These are phyloP conservation scores for Talaromyces stipitatus DNA, from an alignment of 495 filamentous ascomycete genomes.

Conservation along the genomic window DNA sequence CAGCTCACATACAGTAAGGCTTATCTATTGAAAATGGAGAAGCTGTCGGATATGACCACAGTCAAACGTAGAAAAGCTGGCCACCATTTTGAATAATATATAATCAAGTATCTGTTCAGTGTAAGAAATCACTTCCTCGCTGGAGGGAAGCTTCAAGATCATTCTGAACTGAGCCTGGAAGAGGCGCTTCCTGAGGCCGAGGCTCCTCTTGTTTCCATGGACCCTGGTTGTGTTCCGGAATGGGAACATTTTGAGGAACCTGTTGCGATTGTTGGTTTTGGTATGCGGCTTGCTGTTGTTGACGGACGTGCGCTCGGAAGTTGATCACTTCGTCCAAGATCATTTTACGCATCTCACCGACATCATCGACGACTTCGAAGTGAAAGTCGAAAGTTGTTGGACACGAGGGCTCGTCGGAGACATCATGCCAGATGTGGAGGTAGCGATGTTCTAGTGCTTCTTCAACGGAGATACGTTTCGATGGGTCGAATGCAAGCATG, in stretches of 20 bases:
- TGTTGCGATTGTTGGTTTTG: conserved; percentile 30
- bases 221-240: conserved; percentile 58
- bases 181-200: conserved; percentile 71
- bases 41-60: background rate
- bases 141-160: conserved; percentile 82
- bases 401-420: conserved; percentile 88
- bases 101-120: background rate
- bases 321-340: conserved; percentile 84
- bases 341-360: conserved; percentile 91
- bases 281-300: conserved; percentile 45
- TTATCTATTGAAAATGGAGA: background rate
- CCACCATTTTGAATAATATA: background rate
- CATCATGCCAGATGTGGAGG: conserved; percentile 96
- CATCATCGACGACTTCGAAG: conserved; percentile 92
- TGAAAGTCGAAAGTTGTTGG: conserved; percentile 94
- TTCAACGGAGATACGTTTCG: conserved; percentile 84
- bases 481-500: conserved; percentile 96
- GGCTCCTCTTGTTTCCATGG: conserved; percentile 80
- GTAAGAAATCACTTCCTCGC: conserved; percentile 57
- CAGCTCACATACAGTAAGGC: background rate
- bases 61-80: background rate
- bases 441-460: conserved; percentile 93
- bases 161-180: conserved; percentile 38
- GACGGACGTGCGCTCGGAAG: conserved; percentile 71
- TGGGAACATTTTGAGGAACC: conserved; percentile 53